Base-by-base conservation (phyloP, 257 asterid genomes). In the Solanum raphanifolium region DNA sequence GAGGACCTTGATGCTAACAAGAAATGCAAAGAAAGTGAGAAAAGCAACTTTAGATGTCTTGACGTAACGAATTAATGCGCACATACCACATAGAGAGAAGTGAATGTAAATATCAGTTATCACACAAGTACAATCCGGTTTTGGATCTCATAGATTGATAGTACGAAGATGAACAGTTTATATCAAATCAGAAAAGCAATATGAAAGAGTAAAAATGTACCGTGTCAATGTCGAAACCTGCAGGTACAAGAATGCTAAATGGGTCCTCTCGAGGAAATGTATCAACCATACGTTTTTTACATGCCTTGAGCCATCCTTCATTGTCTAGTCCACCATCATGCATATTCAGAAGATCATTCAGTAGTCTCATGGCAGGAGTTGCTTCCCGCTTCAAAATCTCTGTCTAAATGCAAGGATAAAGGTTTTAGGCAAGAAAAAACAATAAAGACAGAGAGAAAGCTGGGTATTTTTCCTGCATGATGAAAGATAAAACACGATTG, bases 251-350 rank as follows among this genome's bases (percentile, higher is more conserved):
- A 88, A 97, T 95, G 90, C 96, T 97, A 90, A 94, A 97, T 69
- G 99, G 99, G 89, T 97, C 99, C 89, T 97, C 99, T 72, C 98
- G 90, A 41, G 99, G 99, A 89, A 97, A 95, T 39, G 98, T 95
- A 76, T 94, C 95, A 60, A 93, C 84, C 99, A 97, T 94, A 69
- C 71, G 90, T 92, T 95, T 97, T 91, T 92, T 95, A 88, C 99
- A 95, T 9, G 90, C 91, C 90, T 95, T 97, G 86, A 95, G 95
- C 99, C 99, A 97, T 71, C 93, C 93, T 78, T 91, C 96, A 89
- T 95, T 94, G 32, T 95, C 95, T 79, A 93, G 94, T 69, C 99
- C 99, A 27, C 85, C 85, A n/a, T 95, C 98, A 82, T 95, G 96
- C 94, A 97, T 75, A 91, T 93, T 95, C 91, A 97, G 83, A 87